phyloP scores from a whole-genome alignment of 495 filamentous ascomycete genomes.

The Penicillium antarcticum region DNA sequence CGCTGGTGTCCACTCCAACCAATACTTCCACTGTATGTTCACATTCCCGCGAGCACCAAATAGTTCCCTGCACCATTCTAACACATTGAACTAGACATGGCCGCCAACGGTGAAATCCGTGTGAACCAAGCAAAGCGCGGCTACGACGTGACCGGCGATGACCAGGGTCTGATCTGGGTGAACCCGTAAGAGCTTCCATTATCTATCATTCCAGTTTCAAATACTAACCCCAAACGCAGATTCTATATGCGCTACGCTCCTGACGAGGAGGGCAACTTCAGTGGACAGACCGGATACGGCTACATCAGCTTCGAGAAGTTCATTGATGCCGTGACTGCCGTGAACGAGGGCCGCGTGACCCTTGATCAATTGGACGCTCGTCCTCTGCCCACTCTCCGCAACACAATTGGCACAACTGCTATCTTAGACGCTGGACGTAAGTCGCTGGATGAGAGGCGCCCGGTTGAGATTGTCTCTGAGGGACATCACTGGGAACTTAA shows the following conservation, averaged over 20 bases:
- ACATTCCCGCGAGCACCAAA: background rate
- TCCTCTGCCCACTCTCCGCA: conserved; percentile 78
- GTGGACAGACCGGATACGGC: conserved; percentile 85
- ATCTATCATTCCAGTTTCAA: background rate
- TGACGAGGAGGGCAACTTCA: conserved; percentile 92
- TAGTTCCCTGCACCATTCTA: background rate
- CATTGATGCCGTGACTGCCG: conserved; percentile 75
- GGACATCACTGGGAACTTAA: conserved; percentile 68
- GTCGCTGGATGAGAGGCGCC: conserved; percentile 75
- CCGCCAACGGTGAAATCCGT: conserved; percentile 74
- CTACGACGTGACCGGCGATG: conserved; percentile 89
- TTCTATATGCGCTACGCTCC: conserved; percentile 98
- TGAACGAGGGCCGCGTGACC: conserved; percentile 69
- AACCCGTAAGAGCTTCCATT: conserved; percentile 56
- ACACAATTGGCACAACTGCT: conserved; percentile 86
- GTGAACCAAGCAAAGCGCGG: conserved; percentile 92
- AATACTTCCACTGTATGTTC: conserved; percentile 80
- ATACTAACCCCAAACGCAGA: conserved; percentile 14
- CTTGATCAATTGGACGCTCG: conserved; percentile 73
- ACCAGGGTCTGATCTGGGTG: conserved; percentile 69
- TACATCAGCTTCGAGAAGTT: conserved; percentile 97
- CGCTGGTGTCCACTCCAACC: conserved; percentile 89
- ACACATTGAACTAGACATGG: conserved; percentile 56
- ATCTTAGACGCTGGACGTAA: conserved; percentile 83
- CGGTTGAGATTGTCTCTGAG: conserved; percentile 65